A percentile compares a stretch with the other conserved stretches of the same genome.
Conservation (phyloP, 768 basidiomycete genomes). For the Boletus eberwhitei region DNA sequence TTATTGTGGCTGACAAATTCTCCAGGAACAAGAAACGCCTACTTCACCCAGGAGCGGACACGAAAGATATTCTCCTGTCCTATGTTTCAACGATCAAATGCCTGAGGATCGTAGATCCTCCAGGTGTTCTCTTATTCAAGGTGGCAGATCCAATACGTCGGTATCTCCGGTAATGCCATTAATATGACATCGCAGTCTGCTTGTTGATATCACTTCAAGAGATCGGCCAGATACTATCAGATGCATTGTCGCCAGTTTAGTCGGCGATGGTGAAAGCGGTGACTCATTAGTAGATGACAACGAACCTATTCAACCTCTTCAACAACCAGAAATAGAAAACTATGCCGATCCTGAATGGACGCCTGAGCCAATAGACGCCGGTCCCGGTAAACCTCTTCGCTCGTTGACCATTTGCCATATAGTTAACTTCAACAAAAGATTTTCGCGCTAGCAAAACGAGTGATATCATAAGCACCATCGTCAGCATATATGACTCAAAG, state of each 20-base stretch:
- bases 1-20: slow-evolving; percentile 1
- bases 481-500: slow-evolving; percentile 96
- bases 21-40: slow-evolving; percentile 79
- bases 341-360: slow-evolving; percentile 92
- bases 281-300: slow-evolving; percentile 84
- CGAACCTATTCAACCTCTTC: slow-evolving; percentile 73
- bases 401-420: not conserved
- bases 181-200: not conserved
- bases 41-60: slow-evolving; percentile 94
- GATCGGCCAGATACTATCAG: slow-evolving; percentile 91
- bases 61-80: slow-evolving; percentile 81
- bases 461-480: slow-evolving; percentile 93
- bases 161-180: slow-evolving; percentile 69
- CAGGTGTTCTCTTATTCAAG: slow-evolving; percentile 87
- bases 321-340: slow-evolving; percentile 77
- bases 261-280: slow-evolving; percentile 79
- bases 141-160: slow-evolving; percentile 90
- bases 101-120: slow-evolving; percentile 86
- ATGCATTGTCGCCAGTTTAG: slow-evolving; percentile 86
- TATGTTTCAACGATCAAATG: slow-evolving; percentile 93
- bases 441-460: slow-evolving; percentile 89
- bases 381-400: slow-evolving; percentile 59
- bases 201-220: slow-evolving; percentile 36
- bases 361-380: slow-evolving; percentile 95
- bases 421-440: slow-evolving; percentile 44